phyloP scores from a whole-genome alignment of 306 rosid species.

The Sicyos baderoa region DNA sequence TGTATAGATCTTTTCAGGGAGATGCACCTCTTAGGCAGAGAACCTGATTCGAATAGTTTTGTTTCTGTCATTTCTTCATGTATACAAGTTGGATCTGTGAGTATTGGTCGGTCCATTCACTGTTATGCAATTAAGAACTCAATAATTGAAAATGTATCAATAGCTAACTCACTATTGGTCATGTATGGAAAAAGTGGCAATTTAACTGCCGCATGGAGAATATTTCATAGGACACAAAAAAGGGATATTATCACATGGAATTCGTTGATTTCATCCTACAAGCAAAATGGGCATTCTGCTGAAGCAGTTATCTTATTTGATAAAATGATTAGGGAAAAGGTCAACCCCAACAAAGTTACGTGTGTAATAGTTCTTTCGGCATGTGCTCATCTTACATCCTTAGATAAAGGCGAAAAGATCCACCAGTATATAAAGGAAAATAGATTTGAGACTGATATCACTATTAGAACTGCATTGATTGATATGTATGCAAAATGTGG shows the following conservation, averaged over 20 bases:
- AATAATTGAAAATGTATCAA: conserved; percentile 29
- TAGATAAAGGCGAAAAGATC: conserved; percentile 44
- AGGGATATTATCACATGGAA: conserved; percentile 57
- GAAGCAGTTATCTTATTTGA: conserved; percentile 47
- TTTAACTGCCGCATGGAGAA: conserved; percentile 34
- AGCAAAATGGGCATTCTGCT: conserved; percentile 31
- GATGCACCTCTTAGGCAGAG: conserved; percentile 40
- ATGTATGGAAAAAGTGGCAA: conserved; percentile 67
- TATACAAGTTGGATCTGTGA: conserved; percentile 32
- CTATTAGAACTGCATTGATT: conserved; percentile 57
- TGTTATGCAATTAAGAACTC: conserved; percentile 39
- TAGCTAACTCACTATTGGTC: conserved; percentile 53
- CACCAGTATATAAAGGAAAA: conserved; percentile 40
- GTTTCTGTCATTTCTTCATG: conserved; percentile 54
- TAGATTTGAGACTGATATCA: conserved; percentile 39
- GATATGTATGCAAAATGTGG: conserved; percentile 88
- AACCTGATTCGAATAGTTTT: conserved; percentile 36
- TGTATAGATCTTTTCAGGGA: conserved; percentile 47
- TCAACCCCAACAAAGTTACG: conserved; percentile 50
- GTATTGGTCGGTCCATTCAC: conserved; percentile 55
- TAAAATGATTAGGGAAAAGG: conserved; percentile 40
- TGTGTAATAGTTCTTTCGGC: conserved; percentile 46
- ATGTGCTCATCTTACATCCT: conserved; percentile 61
- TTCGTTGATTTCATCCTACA: conserved; percentile 54
- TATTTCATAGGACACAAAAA: conserved; percentile 32